A percentile compares a stretch with the other conserved stretches of the same genome.
Evolutionary conservation across 129 eudicot genomes (phyloP).

Genomic region (Saussurea involucrata): DNA sequence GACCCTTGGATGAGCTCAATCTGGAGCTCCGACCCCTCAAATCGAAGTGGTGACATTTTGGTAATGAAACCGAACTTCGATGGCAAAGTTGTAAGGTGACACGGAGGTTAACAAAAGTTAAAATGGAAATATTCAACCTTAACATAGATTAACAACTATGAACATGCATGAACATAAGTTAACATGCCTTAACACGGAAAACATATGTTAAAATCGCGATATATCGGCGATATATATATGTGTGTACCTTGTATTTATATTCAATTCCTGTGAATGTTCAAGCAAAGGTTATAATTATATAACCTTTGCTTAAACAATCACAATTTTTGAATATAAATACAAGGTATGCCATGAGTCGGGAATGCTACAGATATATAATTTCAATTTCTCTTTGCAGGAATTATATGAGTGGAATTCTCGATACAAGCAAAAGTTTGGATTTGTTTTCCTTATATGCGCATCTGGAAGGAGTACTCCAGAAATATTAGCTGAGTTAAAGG

Average conservation of each 20-base stretch:
- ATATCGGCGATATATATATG: background rate
- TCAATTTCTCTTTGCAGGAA: constrained; percentile 46
- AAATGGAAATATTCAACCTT: background rate
- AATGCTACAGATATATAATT: background rate
- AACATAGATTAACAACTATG: no score
- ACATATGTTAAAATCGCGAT: no score
- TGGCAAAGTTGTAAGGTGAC: background rate
- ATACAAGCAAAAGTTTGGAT: constrained; percentile 78
- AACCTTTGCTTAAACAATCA: constrained; percentile 1
- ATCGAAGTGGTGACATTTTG: background rate
- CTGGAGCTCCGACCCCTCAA: background rate
- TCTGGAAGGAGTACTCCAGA: constrained; percentile 87
- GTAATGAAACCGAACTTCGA: no score
- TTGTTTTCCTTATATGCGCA: constrained; percentile 86
- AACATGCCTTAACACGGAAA: no score
- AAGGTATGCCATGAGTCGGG: background rate
- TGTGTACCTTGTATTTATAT: background rate
- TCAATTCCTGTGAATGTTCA: background rate
- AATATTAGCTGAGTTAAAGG: constrained; percentile 89
- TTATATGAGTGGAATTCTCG: constrained; percentile 66
- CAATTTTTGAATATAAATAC: constrained; percentile 1
- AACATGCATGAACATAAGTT: background rate
- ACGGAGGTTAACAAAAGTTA: no score
- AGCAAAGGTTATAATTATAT: no score
- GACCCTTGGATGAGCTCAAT: background rate